Percentiles rank a stretch among this genome's conserved stretches.
These are phyloP conservation scores for Didymosphaeria variabile DNA, from an alignment of 2,329 filamentous ascomycete genomes.

Conservation along the genomic window DNA sequence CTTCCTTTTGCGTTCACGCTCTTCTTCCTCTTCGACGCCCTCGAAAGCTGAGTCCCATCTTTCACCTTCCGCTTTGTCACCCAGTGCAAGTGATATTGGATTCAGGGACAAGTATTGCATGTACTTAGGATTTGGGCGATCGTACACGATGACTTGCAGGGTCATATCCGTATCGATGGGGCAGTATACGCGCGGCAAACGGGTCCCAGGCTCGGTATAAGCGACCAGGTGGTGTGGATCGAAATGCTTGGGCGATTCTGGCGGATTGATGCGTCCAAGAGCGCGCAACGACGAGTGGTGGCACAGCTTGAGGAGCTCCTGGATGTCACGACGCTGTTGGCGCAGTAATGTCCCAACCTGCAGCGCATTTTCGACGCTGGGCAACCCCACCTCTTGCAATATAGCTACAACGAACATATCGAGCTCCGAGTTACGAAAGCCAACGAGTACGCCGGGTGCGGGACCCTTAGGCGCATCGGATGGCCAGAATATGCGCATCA, in stretches of 20 bases:
- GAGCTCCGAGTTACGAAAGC: constrained; percentile 91
- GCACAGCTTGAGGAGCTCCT: constrained; percentile 84
- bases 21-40: constrained; percentile 74
- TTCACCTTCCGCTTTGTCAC: constrained; percentile 62
- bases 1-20: constrained; percentile 69
- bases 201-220: constrained; percentile 60
- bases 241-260: constrained; percentile 57
- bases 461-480: constrained; percentile 80
- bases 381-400: constrained; percentile 87
- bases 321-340: constrained; percentile 80
- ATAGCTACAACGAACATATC: constrained; percentile 92
- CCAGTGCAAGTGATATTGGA: constrained; percentile 87
- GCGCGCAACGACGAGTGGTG: constrained; percentile 85
- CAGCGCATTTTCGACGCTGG: constrained; percentile 87
- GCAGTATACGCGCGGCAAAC: constrained; percentile 77
- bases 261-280: constrained; percentile 80
- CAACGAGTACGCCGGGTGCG: constrained; percentile 85
- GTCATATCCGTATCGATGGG: constrained; percentile 70
- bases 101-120: constrained; percentile 97
- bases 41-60: constrained; percentile 53
- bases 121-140: constrained; percentile 80
- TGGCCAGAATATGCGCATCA: constrained; percentile 99
- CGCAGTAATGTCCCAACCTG: constrained; percentile 84
- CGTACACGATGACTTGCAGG: constrained; percentile 88
- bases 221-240: constrained; percentile 75